Evolutionary conservation across 2,329 filamentous ascomycete genomes (phyloP).

Genomic region (Cercospora beticola): DNA sequence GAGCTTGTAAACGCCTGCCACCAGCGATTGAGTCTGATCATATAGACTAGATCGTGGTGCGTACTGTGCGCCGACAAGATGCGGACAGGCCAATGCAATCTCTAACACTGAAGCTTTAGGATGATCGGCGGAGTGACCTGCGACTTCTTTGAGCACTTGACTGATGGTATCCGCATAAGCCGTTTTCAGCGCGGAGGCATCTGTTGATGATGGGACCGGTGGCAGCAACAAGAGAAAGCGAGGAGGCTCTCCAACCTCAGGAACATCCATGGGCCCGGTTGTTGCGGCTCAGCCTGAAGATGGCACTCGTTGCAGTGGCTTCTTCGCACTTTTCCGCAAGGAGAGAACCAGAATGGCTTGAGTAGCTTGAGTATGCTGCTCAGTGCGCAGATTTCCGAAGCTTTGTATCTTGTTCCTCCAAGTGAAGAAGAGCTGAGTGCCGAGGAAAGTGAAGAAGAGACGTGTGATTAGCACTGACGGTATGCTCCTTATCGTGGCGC

Average conservation of each 20-base stretch:
- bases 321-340: not conserved
- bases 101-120: slow-evolving; percentile 50
- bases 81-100: slow-evolving; percentile 62
- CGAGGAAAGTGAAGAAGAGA: not conserved
- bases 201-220: slow-evolving; percentile 43
- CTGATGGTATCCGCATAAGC: slow-evolving; percentile 46
- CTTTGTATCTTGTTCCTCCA: not conserved
- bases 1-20: slow-evolving; percentile 77
- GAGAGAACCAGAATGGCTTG: not conserved
- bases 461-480: not conserved
- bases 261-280: slow-evolving; percentile 8
- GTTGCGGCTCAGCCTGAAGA: not conserved
- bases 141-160: slow-evolving; percentile 45
- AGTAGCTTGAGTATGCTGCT: not conserved
- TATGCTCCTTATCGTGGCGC: not conserved
- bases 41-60: slow-evolving; percentile 61
- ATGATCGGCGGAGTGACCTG: slow-evolving; percentile 35
- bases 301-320: not conserved
- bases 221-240: slow-evolving; percentile 48
- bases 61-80: slow-evolving; percentile 55
- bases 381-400: not conserved
- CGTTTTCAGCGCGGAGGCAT: slow-evolving; percentile 44
- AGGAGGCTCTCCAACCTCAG: slow-evolving; percentile 29
- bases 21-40: slow-evolving; percentile 66
- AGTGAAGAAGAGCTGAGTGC: not conserved